phyloP scores from a whole-genome alignment of 2,329 filamentous ascomycete genomes.

The Helicocarpus griseus region DNA sequence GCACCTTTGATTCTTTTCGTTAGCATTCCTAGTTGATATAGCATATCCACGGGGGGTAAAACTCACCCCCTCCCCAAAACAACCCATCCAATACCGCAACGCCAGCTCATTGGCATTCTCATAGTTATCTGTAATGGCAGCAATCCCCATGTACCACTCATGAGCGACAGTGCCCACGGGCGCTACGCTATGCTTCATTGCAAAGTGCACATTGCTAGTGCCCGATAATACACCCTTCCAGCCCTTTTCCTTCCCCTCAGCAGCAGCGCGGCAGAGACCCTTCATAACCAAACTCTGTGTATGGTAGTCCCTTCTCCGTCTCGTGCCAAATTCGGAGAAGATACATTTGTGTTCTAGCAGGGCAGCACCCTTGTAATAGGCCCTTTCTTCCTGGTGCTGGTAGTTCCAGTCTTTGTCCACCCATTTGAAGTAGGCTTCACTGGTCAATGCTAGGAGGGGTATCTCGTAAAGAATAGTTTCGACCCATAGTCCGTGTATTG shows the following conservation, averaged over 20 bases:
- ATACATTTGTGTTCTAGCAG: constrained; percentile 75
- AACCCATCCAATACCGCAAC: constrained; percentile 78
- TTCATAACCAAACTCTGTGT: constrained; percentile 87
- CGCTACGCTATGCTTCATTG: constrained; percentile 78
- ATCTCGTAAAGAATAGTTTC: constrained; percentile 98
- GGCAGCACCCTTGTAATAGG: constrained; percentile 67
- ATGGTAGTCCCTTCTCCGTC: constrained; percentile 83
- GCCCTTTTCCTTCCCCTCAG: constrained; percentile 56
- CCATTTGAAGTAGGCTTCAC: constrained; percentile 95
- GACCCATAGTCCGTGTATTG: constrained; percentile 74
- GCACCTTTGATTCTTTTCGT: constrained; percentile 39
- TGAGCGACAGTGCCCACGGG: constrained; percentile 89
- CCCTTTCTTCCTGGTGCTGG: constrained; percentile 73
- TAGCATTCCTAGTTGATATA: not conserved
- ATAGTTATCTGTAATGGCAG: constrained; percentile 82
- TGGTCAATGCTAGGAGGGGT: constrained; percentile 80
- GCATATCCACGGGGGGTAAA: not conserved
- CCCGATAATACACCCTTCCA: constrained; percentile 67
- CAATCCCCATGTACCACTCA: constrained; percentile 99
- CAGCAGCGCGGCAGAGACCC: constrained; percentile 69
- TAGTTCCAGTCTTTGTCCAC: constrained; percentile 90
- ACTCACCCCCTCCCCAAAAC: constrained; percentile 66
- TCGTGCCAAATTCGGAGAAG: constrained; percentile 88
- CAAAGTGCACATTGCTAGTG: constrained; percentile 94
- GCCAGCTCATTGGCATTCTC: constrained; percentile 73